Evolutionary conservation across 1,284 basidiomycete species (phyloP).

Genomic region (Moesziomyces sp.): DNA sequence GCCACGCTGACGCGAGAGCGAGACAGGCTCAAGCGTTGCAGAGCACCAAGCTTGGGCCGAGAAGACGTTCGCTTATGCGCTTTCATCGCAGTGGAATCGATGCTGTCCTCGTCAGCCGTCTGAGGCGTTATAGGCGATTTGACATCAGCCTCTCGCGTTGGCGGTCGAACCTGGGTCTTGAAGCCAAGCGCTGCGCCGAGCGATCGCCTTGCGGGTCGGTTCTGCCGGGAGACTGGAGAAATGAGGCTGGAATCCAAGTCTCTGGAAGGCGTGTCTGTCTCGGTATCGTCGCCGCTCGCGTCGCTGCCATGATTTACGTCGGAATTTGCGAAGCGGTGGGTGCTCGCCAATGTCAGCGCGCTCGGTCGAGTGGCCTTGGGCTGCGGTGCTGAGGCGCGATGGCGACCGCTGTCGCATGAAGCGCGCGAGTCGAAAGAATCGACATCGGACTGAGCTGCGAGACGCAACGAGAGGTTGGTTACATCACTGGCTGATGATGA

Average conservation of each 20-base stretch:
- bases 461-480: slow-evolving; percentile 39
- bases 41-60: slow-evolving; percentile 25
- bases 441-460: slow-evolving; percentile 37
- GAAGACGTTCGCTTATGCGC: slow-evolving; percentile 14
- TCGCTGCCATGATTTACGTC: slow-evolving; percentile 2
- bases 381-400: not conserved
- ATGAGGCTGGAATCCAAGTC: not conserved
- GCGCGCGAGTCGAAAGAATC: slow-evolving; percentile 7
- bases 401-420: slow-evolving; percentile 7
- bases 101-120: not conserved
- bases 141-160: not conserved
- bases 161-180: slow-evolving; percentile 4
- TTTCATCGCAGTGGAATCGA: not conserved
- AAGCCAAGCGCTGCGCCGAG: slow-evolving; percentile 37
- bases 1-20: slow-evolving; percentile 36
- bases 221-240: not conserved
- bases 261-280: slow-evolving; percentile 24
- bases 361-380: not conserved
- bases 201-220: slow-evolving; percentile 23
- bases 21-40: slow-evolving; percentile 41
- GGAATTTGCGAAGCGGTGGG: not conserved
- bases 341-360: not conserved
- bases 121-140: slow-evolving; percentile 1
- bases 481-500: slow-evolving; percentile 19
- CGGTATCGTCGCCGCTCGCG: slow-evolving; percentile 40